Evolutionary conservation across 176 grass and related monocot species (phyloP).

Genomic region (Zoysia pacifica): DNA sequence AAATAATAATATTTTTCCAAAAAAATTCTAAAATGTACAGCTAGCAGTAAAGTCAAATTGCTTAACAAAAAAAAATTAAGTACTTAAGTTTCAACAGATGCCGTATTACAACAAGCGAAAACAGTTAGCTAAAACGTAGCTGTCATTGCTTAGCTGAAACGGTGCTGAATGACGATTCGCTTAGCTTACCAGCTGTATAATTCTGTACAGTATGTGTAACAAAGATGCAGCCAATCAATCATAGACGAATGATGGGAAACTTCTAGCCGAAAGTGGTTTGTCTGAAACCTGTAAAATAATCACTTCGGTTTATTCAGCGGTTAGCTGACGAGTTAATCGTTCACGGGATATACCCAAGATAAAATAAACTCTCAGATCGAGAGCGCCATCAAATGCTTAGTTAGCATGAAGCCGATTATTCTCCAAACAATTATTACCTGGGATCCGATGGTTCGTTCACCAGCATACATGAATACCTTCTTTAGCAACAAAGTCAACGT

Average conservation of each 20-base stretch:
- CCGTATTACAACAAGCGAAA: background rate
- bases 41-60: background rate
- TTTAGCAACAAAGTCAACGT: conserved; percentile 37
- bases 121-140: conserved; percentile 36
- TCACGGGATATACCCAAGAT: conserved; percentile 29
- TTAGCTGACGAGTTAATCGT: conserved; percentile 28
- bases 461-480: too few relatives aligned
- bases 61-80: background rate
- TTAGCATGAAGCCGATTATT: conserved; percentile 32
- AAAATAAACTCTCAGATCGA: background rate
- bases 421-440: conserved; percentile 11
- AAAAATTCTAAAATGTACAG: background rate
- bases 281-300: conserved; percentile 16
- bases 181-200: conserved; percentile 49
- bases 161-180: conserved; percentile 6
- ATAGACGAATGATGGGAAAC: conserved; percentile 17
- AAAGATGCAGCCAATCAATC: background rate
- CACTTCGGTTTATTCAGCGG: background rate
- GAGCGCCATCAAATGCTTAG: background rate
- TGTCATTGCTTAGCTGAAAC: conserved; percentile 26
- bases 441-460: conserved; percentile 2
- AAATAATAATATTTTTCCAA: too few relatives aligned
- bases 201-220: conserved; percentile 27
- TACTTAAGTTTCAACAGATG: background rate
- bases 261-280: background rate